Evolutionary conservation across 108 stramenopile genomes (phyloP), one percentile per base, ranked within the genome.

Genomic region (Nannochloropsis gaditana): DNA sequence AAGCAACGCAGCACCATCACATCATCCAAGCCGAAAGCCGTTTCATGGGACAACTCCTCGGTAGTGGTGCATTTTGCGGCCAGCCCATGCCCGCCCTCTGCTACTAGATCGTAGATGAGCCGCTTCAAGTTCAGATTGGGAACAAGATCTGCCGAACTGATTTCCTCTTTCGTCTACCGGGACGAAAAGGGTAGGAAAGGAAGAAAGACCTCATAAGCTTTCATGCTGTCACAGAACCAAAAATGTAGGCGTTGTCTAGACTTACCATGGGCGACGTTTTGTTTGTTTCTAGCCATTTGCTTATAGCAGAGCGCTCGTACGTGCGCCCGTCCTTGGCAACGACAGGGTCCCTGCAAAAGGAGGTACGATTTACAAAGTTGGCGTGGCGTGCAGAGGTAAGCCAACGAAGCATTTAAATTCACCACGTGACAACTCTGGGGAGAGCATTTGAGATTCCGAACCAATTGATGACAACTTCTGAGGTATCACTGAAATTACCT

Each of bases 51-150:
- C n/a, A n/a, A 15, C n/a, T 73, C 59, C n/a, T 73, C 59, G 59
- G 59, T n/a, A 6, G 15, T 73, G 59, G 59, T 73, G 59, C 19
- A n/a, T n/a, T 73, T 73, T 15, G 59, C 59, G 15, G 59, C 59
- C 9, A 87, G 81, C 31, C 86, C 86, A 31, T 59, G 83, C 11
- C 86, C 86, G 80, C 89, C 89, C 42, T 90, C 89, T 11, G 5
- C 79, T 19, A 90, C 82, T 5, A 90, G 83, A 84, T 90, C 89
- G 44, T 81, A 45, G 21, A 90, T 84, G 83, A 90, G 86, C 15
- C 84, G 59, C 21, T 82, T 81, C 9, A 90, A 81, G 47, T 90
- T 90, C 43, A 87, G 31, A 43, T 87, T 87, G 10, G 86, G 83
- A 15, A 87, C 45, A 9, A 86, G 80, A 19, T 31, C 11, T 17